These are phyloP conservation scores for Aspergillus sp. DNA, from an alignment of 2,329 filamentous ascomycete genomes.

Conservation along the genomic window DNA sequence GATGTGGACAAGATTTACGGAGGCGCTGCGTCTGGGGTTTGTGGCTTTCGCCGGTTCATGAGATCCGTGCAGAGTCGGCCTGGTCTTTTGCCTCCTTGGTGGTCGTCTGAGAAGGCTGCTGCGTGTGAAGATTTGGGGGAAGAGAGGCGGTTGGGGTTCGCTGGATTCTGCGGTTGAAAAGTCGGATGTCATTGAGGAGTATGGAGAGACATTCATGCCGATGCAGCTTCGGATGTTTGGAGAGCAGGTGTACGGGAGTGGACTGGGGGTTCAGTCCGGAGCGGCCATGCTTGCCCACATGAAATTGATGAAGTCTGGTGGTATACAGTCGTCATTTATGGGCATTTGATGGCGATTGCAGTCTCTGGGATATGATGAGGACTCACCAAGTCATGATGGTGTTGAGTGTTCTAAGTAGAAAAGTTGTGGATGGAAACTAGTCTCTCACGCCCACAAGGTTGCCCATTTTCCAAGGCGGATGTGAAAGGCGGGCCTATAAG, in stretches of 20 bases:
- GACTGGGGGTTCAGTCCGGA: not conserved
- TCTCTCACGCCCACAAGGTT: too few relatives aligned
- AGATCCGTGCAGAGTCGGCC: too few relatives aligned
- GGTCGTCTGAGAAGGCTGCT: slow-evolving; percentile 2
- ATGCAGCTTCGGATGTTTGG: slow-evolving; percentile 5
- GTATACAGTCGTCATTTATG: not conserved
- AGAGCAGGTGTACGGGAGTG: slow-evolving; percentile 5
- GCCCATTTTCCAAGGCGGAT: too few relatives aligned
- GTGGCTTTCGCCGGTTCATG: too few relatives aligned
- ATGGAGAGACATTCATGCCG: not conserved
- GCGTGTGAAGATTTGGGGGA: slow-evolving; percentile 2
- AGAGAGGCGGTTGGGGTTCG: not conserved
- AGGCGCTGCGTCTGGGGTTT: not conserved
- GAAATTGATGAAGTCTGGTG: not conserved
- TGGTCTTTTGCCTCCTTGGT: not conserved
- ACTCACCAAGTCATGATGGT: too few relatives aligned
- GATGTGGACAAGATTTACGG: not conserved
- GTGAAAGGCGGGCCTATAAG: too few relatives aligned
- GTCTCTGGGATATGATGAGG: too few relatives aligned
- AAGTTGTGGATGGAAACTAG: too few relatives aligned
- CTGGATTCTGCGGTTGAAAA: not conserved
- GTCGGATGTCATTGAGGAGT: not conserved
- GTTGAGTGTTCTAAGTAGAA: too few relatives aligned
- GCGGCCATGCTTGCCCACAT: not conserved
- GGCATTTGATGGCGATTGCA: too few relatives aligned